Percentiles rank a stretch among this genome's conserved stretches.
Conservation (phyloP, 371 early-diverging fungal genomes). For the Haplosporangium sp. region DNA sequence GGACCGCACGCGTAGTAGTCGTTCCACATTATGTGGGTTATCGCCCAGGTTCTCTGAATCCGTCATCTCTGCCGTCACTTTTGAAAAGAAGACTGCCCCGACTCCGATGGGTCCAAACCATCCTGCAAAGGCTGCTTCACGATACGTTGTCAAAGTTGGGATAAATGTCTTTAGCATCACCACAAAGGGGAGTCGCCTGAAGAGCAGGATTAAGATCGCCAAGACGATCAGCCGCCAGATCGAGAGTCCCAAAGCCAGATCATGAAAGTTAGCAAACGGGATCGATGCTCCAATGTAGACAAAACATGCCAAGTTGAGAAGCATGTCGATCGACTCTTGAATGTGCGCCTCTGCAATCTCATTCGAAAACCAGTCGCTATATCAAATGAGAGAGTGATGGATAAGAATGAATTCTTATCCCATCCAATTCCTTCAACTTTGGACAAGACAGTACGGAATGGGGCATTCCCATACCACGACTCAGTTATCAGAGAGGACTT, state of each 20-base stretch:
- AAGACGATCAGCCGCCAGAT: conserved; percentile 79
- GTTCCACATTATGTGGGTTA: conserved; percentile 43
- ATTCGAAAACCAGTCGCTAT: conserved; percentile 86
- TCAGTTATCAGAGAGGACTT: conserved; percentile 11
- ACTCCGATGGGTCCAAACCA: conserved; percentile 98
- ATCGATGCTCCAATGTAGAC: conserved; percentile 91
- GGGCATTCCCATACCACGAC: no score
- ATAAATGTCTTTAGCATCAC: conserved; percentile 73
- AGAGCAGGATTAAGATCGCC: conserved; percentile 77
- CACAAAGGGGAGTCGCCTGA: conserved; percentile 88
- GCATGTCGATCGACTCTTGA: conserved; percentile 91
- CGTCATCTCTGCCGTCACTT: conserved; percentile 67
- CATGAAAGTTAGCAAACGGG: conserved; percentile 81
- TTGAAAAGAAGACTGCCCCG: conserved; percentile 85
- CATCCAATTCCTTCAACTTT: neutral
- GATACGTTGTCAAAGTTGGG: conserved; percentile 76
- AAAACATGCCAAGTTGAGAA: conserved; percentile 92
- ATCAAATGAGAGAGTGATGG: no score
- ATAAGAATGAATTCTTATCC: no score
- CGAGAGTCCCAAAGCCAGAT: conserved; percentile 60
- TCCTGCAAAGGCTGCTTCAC: conserved; percentile 93
- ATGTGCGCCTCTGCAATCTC: conserved; percentile 89
- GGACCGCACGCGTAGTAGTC: conserved; percentile 36
- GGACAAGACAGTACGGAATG: no score
- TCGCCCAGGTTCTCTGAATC: conserved; percentile 38